Conservation (phyloP, 179 eudicot species). For the Gypsophila paniculata region DNA sequence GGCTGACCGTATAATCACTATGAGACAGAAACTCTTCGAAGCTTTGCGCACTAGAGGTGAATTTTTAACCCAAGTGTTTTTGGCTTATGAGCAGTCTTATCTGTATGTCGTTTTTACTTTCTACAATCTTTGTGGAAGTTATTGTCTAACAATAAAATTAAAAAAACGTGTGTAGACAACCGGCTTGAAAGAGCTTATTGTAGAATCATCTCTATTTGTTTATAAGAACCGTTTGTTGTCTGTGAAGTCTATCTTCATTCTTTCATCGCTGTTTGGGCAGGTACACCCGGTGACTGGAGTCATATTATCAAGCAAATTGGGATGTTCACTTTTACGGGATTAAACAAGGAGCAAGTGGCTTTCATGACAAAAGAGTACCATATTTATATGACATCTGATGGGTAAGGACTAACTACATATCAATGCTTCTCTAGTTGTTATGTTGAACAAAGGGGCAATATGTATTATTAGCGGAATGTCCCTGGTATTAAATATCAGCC, state of each 20-base stretch:
- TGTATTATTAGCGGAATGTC: background rate
- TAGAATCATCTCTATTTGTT: background rate
- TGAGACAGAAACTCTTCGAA: constrained; percentile 81
- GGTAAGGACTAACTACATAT: constrained; percentile 39
- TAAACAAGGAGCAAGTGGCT: constrained; percentile 79
- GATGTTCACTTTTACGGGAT: constrained; percentile 96
- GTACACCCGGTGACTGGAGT: constrained; percentile 98
- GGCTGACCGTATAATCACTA: constrained; percentile 97
- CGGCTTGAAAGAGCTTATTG: background rate
- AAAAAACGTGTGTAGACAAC: background rate
- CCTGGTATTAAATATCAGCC: background rate
- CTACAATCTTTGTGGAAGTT: background rate
- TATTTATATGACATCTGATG: constrained; percentile 95
- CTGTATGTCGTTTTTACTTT: background rate
- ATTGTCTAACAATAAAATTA: too few species aligned
- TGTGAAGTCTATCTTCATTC: background rate
- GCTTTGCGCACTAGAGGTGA: constrained; percentile 74
- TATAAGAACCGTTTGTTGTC: background rate
- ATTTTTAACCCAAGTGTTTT: background rate
- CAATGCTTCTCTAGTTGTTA: background rate
- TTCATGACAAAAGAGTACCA: constrained; percentile 96
- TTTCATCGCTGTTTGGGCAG: constrained; percentile 29
- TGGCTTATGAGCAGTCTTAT: background rate
- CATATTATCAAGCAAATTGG: constrained; percentile 97
- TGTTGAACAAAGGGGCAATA: background rate